Evolutionary conservation across 306 rosid species (phyloP), one percentile per base, ranked within the genome.

Genomic region (Spatholobus suberectus): DNA sequence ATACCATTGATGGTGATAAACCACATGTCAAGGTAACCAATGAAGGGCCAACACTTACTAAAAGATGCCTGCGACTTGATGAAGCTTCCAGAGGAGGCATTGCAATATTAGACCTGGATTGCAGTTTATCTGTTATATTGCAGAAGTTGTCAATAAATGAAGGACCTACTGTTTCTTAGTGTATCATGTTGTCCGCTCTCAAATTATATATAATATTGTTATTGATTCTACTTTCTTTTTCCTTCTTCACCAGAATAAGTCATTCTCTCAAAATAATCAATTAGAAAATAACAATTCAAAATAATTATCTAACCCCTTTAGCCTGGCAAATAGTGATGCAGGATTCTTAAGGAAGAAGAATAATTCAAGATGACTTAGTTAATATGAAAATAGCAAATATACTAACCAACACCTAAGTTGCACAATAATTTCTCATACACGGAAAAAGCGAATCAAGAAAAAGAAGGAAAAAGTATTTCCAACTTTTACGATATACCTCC

Each of bases 81-180:
- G 79, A 78, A 85, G 75, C 80, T 41, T 84, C 89, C 55, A 68
- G 75, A 78, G 84, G 82, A 82, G 83, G 86, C 55, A 82, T 76
- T 35, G 81, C 84, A 82, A 81, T 54, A 82, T 75, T 83, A 82
- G 88, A 88, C 88, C 84, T 81, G 84, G 81, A 76, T 85, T 80
- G 90, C 55, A 87, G 76, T 84, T 84, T 89, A 86, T 87, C 94
- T 95, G 89, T 88, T 78, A 72, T 32, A 73, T 90, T 74, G 83
- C 84, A 88, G 89, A 87, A 85, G 79, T 75, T 34, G 85, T 84
- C 82, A 88, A 85, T 79, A 80, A 77, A 76, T 52, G 75, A 81
- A 79, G 41, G 77, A 73, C 59, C 52, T 41, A 32, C 24, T 38
- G 38, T 66, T 69, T 57, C 62, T 40, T 0, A 17, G 49, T 21